These are phyloP conservation scores for Pleurotus tuoliensis DNA, from an alignment of 768 basidiomycete genomes.

Conservation along the genomic window DNA sequence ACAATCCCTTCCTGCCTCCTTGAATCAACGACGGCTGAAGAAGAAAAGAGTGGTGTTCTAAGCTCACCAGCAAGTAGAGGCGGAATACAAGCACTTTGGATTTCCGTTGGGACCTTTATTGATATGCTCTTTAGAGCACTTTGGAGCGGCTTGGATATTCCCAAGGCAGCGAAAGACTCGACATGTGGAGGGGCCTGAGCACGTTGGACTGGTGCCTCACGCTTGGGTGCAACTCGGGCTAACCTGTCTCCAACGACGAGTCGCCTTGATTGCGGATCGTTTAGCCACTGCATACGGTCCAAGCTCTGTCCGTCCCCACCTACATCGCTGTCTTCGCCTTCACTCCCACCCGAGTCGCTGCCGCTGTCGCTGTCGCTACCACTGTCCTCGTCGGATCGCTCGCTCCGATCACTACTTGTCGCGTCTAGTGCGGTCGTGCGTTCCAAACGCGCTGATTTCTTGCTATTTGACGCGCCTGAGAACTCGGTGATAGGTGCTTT, in stretches of 20 bases:
- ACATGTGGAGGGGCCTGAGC: neutral
- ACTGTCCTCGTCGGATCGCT: too few relatives aligned
- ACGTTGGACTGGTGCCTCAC: too few relatives aligned
- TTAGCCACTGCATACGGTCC: neutral
- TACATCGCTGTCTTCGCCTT: neutral
- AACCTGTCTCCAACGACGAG: constrained; percentile 1
- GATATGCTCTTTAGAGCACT: constrained; percentile 75
- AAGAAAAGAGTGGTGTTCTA: neutral
- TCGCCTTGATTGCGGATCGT: neutral
- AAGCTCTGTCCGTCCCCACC: neutral
- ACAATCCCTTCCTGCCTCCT: constrained; percentile 77
- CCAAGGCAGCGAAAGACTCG: constrained; percentile 31
- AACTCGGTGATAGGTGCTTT: neutral
- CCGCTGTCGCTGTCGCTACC: too few relatives aligned
- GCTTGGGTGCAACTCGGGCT: neutral
- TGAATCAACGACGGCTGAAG: neutral
- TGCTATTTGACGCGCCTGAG: neutral
- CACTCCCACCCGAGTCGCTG: neutral
- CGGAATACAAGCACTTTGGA: constrained; percentile 89
- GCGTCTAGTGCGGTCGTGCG: too few relatives aligned
- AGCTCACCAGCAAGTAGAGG: constrained; percentile 71
- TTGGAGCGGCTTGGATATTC: constrained; percentile 57
- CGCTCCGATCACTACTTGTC: too few relatives aligned
- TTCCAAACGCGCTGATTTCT: neutral
- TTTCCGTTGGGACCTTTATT: constrained; percentile 78